Percentiles rank a stretch among this genome's conserved stretches.
Conservation (phyloP, 148 eudicot species). For the Tetragonia tetragonoides region DNA sequence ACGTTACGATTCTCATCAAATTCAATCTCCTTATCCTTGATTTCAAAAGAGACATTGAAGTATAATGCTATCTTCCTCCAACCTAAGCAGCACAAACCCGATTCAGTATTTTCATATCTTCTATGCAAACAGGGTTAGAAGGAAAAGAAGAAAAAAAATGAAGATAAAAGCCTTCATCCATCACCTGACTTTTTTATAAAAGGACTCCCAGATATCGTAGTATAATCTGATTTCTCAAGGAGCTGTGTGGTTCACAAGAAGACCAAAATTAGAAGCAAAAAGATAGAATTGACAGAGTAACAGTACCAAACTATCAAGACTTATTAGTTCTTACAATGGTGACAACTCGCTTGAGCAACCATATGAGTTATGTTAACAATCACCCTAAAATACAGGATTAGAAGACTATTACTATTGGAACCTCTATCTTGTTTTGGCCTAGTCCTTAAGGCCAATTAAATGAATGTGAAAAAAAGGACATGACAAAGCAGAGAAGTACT, state of each 20-base stretch:
- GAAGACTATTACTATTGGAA: too few species aligned
- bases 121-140: not conserved
- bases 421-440: too few species aligned
- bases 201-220: conserved; percentile 75
- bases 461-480: too few species aligned
- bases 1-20: conserved; percentile 85
- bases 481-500: too few species aligned
- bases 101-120: not conserved
- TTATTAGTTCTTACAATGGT: not conserved
- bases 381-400: not conserved
- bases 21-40: conserved; percentile 86
- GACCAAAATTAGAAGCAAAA: not conserved
- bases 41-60: conserved; percentile 88
- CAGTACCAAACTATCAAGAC: not conserved
- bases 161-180: not conserved
- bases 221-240: conserved; percentile 83
- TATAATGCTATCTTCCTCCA: conserved; percentile 98
- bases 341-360: not conserved
- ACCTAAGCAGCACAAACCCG: conserved; percentile 39
- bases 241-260: conserved; percentile 36
- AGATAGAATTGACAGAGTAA: not conserved
- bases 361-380: not conserved
- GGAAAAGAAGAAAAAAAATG: not conserved
- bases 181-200: conserved; percentile 86
- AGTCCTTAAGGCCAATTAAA: too few species aligned